Evolutionary conservation across 345 rosid genomes (phyloP).

Genomic region (Brassica rapa): DNA sequence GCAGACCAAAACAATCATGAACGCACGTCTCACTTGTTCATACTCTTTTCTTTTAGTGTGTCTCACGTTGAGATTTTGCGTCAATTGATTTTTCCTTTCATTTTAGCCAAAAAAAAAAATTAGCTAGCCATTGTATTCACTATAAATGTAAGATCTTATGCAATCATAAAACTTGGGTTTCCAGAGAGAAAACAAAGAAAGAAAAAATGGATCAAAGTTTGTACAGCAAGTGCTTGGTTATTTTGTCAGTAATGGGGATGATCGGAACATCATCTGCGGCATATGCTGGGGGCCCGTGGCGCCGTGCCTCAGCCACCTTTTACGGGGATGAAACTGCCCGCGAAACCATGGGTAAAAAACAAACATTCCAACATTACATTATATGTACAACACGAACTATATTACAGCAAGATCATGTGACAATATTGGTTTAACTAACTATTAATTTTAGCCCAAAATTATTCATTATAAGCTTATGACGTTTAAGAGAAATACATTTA

Average conservation of each 20-base stretch:
- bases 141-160: constrained; percentile 24
- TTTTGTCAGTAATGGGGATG: constrained; percentile 26
- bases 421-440: background rate
- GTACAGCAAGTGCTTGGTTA: constrained; percentile 33
- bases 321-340: constrained; percentile 68
- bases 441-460: background rate
- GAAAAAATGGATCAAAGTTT: constrained; percentile 25
- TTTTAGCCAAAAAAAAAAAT: background rate
- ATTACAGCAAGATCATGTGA: background rate
- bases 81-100: background rate
- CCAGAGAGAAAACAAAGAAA: background rate
- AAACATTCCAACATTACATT: background rate
- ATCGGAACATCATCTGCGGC: constrained; percentile 18
- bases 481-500: background rate
- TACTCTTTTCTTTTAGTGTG: constrained; percentile 34
- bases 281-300: constrained; percentile 55
- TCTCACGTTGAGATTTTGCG: constrained; percentile 29
- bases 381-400: background rate
- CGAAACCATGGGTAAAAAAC: constrained; percentile 57
- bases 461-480: background rate
- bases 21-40: constrained; percentile 30
- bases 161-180: constrained; percentile 24
- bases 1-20: constrained; percentile 33
- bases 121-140: background rate
- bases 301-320: constrained; percentile 60